phyloP scores from a whole-genome alignment of 441 rosid species.

The Mallotus japonicus region DNA sequence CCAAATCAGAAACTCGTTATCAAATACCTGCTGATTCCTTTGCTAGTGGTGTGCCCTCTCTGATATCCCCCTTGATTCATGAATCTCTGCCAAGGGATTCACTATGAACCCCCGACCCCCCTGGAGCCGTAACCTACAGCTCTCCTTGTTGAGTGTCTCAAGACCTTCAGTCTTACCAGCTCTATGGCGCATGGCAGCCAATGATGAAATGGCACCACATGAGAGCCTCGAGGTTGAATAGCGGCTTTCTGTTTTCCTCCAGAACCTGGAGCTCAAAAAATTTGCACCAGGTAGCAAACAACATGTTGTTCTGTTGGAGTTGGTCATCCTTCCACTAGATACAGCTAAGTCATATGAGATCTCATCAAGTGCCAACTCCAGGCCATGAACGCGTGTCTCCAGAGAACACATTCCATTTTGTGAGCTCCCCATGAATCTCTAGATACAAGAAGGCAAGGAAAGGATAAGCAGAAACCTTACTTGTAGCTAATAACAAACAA shows the following conservation, averaged over 20 bases:
- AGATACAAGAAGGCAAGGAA: slow-evolving; percentile 14
- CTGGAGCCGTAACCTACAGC: slow-evolving; percentile 45
- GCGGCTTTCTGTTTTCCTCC: slow-evolving; percentile 61
- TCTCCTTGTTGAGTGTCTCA: slow-evolving; percentile 37
- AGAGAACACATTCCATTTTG: slow-evolving; percentile 71
- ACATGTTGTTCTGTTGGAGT: slow-evolving; percentile 49
- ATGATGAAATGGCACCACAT: slow-evolving; percentile 32
- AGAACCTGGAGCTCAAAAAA: slow-evolving; percentile 66
- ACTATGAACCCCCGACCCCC: slow-evolving; percentile 61
- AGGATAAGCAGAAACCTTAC: slow-evolving; percentile 4
- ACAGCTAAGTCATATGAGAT: slow-evolving; percentile 86
- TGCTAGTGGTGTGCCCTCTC: slow-evolving; percentile 29
- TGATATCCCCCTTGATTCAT: slow-evolving; percentile 32
- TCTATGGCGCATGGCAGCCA: slow-evolving; percentile 32
- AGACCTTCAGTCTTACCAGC: slow-evolving; percentile 34
- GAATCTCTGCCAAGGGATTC: slow-evolving; percentile 88
- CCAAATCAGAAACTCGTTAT: neutral
- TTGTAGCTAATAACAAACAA: neutral
- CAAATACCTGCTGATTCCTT: slow-evolving; percentile 31
- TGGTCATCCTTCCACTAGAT: slow-evolving; percentile 71
- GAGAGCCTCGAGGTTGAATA: slow-evolving; percentile 44
- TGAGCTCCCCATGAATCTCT: slow-evolving; percentile 88
- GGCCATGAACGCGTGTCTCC: slow-evolving; percentile 86
- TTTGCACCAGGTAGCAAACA: slow-evolving; percentile 72
- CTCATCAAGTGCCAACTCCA: slow-evolving; percentile 85